Evolutionary conservation across 495 filamentous ascomycete species (phyloP).

Genomic region (Daldinia loculata): DNA sequence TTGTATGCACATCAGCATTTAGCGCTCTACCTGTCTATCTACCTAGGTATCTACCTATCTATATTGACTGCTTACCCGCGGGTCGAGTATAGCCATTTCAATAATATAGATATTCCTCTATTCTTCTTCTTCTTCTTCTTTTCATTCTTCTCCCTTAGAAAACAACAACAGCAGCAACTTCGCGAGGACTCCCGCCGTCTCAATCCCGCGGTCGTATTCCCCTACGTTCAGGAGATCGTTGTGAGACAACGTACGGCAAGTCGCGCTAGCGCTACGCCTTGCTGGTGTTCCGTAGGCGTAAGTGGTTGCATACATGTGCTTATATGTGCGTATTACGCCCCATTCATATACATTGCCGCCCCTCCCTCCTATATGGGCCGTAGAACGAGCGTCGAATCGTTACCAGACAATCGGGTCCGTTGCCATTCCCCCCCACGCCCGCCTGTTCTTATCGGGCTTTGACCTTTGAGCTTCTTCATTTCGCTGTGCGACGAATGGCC

Average conservation of each 20-base stretch:
- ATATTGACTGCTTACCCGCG: conserved; percentile 24
- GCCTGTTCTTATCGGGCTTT: conserved; percentile 1
- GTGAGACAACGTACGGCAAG: conserved; percentile 19
- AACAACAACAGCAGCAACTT: conserved; percentile 1
- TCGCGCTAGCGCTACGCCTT: conserved; percentile 14
- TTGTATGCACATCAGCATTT: conserved; percentile 36
- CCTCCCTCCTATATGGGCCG: conserved; percentile 24
- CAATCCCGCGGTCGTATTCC: conserved; percentile 4
- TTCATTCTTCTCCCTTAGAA: neutral
- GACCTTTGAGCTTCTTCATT: neutral
- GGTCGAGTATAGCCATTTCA: conserved; percentile 17
- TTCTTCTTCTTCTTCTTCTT: neutral
- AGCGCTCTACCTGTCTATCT: conserved; percentile 11
- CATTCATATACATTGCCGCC: conserved; percentile 34
- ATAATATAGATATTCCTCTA: conserved; percentile 10
- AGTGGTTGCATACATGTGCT: conserved; percentile 19
- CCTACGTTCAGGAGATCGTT: conserved; percentile 5
- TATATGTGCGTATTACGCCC: conserved; percentile 29
- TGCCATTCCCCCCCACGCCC: conserved; percentile 3
- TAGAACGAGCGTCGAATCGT: conserved; percentile 29
- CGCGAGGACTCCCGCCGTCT: conserved; percentile 7
- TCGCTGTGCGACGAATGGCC: conserved; percentile 6
- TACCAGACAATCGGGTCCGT: conserved; percentile 37
- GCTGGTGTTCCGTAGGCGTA: conserved; percentile 21
- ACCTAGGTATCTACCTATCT: neutral